These are phyloP conservation scores for Russula vinacea DNA, from an alignment of 768 basidiomycete genomes.

Conservation along the genomic window DNA sequence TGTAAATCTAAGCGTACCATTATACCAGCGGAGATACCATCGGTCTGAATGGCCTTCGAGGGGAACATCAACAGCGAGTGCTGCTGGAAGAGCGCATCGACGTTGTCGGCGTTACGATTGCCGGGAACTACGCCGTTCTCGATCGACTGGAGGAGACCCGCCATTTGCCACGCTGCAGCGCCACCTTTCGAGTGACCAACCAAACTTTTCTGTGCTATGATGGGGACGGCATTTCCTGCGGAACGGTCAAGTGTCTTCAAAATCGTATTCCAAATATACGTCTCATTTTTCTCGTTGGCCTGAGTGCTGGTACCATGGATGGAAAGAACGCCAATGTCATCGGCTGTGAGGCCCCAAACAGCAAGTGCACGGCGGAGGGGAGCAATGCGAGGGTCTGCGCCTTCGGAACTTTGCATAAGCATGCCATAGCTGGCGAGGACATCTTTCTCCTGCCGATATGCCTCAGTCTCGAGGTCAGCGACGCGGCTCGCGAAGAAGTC, in stretches of 20 bases:
- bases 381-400: slow-evolving; percentile 76
- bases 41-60: slow-evolving; percentile 92
- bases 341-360: slow-evolving; percentile 91
- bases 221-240: slow-evolving; percentile 93
- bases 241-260: slow-evolving; percentile 86
- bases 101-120: slow-evolving; percentile 95
- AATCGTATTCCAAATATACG: slow-evolving; percentile 93
- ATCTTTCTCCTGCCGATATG: slow-evolving; percentile 87
- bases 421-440: slow-evolving; percentile 93
- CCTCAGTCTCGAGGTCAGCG: slow-evolving; percentile 86
- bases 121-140: slow-evolving; percentile 86
- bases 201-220: slow-evolving; percentile 96
- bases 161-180: slow-evolving; percentile 97
- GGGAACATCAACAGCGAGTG: slow-evolving; percentile 95
- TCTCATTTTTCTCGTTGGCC: slow-evolving; percentile 97
- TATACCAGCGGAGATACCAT: slow-evolving; percentile 82
- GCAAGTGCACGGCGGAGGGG: slow-evolving; percentile 95
- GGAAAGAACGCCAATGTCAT: slow-evolving; percentile 87
- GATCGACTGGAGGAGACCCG: slow-evolving; percentile 84
- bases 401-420: slow-evolving; percentile 56
- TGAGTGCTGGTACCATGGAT: slow-evolving; percentile 87
- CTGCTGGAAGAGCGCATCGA: slow-evolving; percentile 88
- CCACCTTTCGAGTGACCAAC: slow-evolving; percentile 98
- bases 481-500: slow-evolving; percentile 75
- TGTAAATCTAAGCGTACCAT: slow-evolving; percentile 49